Base-by-base conservation (phyloP, 2,329 filamentous ascomycete genomes). In the Colletotrichum falcatum region DNA sequence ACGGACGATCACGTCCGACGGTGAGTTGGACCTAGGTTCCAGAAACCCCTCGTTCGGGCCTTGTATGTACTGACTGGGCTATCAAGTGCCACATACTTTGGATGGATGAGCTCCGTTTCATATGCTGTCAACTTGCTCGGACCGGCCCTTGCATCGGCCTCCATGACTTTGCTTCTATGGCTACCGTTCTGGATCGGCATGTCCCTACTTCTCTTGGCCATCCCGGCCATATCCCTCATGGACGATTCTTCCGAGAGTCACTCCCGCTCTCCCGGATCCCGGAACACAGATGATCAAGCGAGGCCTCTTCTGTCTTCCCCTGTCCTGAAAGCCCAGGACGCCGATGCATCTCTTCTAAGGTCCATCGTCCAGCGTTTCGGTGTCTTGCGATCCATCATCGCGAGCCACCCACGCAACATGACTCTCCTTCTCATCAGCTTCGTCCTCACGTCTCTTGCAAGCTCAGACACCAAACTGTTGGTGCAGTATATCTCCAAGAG, bases 401-500 rank as follows among this genome's bases (percentile, higher is more conserved):
- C 75, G 6, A 81, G 77, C 63, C 81, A 82, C 39, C 79, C 82
- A 1, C 78, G 77, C 7, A 86, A 85, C 74, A 79, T 85, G 44
- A 76, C 77, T 2, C 76, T 87, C 2, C 73, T 86, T 2, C 80
- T 86, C 1, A 59, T 79, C 58, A 82, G 81, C 73, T 84, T 86
- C 74, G 79, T 86, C 62, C 80, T 86, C 66, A 83, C 84, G 1
- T 83, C 84, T 16, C 79, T 86, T 20, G 85, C 84, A 7, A 85
- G 83, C 75, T 84, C 84, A 28, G 85, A 87, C 71, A 86, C 84
- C 20, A 86, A 85, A 66, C 79, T 87, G 0, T 78, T 86, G 8
- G 79, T 84, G 1, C 84, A 86, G 67, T 86, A 86, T 72, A 86
- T 86, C 72, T 86, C 85, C 0, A 85, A 81, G 71, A 79, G 84